Evolutionary conservation across 768 basidiomycete genomes (phyloP).

Genomic region (Rhodotorula paludigena): DNA sequence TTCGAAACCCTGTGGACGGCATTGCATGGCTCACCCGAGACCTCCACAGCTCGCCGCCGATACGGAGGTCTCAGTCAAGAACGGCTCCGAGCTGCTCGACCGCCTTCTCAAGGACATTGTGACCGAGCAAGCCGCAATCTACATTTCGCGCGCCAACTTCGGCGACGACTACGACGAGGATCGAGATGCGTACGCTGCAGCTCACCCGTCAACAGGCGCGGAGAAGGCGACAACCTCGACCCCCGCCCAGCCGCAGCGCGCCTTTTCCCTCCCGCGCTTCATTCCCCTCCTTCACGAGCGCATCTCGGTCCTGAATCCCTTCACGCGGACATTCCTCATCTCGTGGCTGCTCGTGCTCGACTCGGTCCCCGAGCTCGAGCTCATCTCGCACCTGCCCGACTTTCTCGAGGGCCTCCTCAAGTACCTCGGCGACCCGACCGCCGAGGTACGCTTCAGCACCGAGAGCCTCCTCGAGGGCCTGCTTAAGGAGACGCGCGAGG

Average conservation of each 20-base stretch:
- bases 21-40: background rate
- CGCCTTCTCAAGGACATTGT: conserved; percentile 97
- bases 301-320: conserved; percentile 90
- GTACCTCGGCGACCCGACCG: conserved; percentile 90
- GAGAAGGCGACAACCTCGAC: conserved; percentile 43
- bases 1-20: background rate
- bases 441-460: conserved; percentile 85
- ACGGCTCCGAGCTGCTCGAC: conserved; percentile 93
- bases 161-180: conserved; percentile 60
- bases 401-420: conserved; percentile 93
- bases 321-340: conserved; percentile 91
- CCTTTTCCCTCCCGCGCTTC: conserved; percentile 90
- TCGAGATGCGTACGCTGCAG: conserved; percentile 16
- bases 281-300: conserved; percentile 88
- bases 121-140: conserved; percentile 89
- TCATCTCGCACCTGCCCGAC: conserved; percentile 89
- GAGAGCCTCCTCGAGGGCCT: conserved; percentile 78
- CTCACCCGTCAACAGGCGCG: background rate
- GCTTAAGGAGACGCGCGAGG: conserved; percentile 80
- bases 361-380: conserved; percentile 90
- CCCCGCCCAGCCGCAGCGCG: conserved; percentile 51
- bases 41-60: conserved; percentile 78
- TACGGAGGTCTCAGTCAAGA: conserved; percentile 92
- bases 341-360: conserved; percentile 94
- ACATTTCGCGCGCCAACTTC: conserved; percentile 70